Percentiles rank a stretch among this genome's conserved stretches.
Conservation (phyloP, 176 grass and related monocot species). For the Elaeis guineensis region DNA sequence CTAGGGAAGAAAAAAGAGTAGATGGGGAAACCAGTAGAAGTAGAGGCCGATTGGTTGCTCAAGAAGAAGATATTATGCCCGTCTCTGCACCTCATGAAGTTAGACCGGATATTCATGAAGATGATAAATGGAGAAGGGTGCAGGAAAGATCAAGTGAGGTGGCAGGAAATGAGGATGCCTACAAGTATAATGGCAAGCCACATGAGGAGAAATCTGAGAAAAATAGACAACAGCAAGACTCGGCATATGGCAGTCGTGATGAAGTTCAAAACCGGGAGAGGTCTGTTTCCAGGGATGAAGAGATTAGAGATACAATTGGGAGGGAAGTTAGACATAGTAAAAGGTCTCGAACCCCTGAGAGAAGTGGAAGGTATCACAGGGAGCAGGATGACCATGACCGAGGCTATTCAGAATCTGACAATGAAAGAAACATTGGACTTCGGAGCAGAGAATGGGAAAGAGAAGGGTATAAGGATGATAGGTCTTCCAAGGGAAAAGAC, state of each 20-base stretch:
- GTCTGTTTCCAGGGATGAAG: constrained; percentile 27
- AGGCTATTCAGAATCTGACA: constrained; percentile 46
- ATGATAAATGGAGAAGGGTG: constrained; percentile 19
- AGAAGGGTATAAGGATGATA: constrained; percentile 37
- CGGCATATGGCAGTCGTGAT: neutral
- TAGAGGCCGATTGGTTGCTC: neutral
- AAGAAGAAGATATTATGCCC: constrained; percentile 13
- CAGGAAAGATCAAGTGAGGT: constrained; percentile 10
- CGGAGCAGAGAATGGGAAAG: constrained; percentile 24
- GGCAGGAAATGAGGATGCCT: constrained; percentile 9
- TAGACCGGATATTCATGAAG: constrained; percentile 15
- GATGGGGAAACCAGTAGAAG: constrained; percentile 12
- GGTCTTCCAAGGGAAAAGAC: constrained; percentile 32
- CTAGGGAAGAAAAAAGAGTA: constrained; percentile 18
- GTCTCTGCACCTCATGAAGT: constrained; percentile 16
- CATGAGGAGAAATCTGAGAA: constrained; percentile 13
- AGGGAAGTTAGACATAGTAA: constrained; percentile 23
- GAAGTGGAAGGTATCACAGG: constrained; percentile 26
- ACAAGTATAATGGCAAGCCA: constrained; percentile 5
- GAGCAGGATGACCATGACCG: constrained; percentile 30
- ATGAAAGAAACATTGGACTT: constrained; percentile 31
- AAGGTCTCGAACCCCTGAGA: constrained; percentile 24
- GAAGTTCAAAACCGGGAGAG: constrained; percentile 20
- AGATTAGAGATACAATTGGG: constrained; percentile 18
- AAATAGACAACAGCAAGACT: constrained; percentile 11